phyloP scores from a whole-genome alignment of 2,329 filamentous ascomycete genomes.

The Neodidymelliopsis sp. region DNA sequence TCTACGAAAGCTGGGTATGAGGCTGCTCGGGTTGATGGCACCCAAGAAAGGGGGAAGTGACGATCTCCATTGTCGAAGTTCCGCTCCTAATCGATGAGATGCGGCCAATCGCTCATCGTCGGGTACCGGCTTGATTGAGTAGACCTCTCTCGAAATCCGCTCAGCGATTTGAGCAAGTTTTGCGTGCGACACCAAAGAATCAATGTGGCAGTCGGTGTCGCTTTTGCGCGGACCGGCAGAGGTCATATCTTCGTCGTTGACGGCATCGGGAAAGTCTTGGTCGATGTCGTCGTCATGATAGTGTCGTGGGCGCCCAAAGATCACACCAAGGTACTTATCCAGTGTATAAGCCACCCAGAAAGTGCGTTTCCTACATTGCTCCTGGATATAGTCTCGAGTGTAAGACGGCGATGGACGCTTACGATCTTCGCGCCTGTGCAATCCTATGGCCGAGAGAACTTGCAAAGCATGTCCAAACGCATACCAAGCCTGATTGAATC shows the following conservation, averaged over 20 bases:
- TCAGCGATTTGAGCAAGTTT: conserved; percentile 47
- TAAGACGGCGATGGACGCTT: conserved; percentile 26
- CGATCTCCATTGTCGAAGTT: conserved; percentile 45
- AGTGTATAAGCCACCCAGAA: conserved; percentile 70
- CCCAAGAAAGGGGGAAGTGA: conserved; percentile 55
- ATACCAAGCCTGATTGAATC: conserved; percentile 67
- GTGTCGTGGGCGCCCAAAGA: conserved; percentile 65
- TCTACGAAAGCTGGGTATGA: conserved; percentile 55
- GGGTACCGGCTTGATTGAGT: conserved; percentile 44
- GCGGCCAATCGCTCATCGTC: conserved; percentile 47
- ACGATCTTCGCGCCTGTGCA: conserved; percentile 49
- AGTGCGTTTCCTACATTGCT: conserved; percentile 63
- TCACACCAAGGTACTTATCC: conserved; percentile 67
- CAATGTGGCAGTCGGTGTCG: conserved; percentile 59
- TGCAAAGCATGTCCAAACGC: conserved; percentile 64
- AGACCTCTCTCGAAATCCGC: conserved; percentile 43
- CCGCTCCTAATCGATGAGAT: conserved; percentile 49
- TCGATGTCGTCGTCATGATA: conserved; percentile 70
- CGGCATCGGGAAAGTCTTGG: conserved; percentile 62
- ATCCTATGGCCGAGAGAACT: conserved; percentile 56
- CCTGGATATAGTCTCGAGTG: conserved; percentile 53
- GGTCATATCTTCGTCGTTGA: conserved; percentile 66
- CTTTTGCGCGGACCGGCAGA: conserved; percentile 44
- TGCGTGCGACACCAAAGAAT: conserved; percentile 57
- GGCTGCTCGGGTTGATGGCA: conserved; percentile 54